phyloP scores from a whole-genome alignment of 345 rosid species.

The Gossypium bickii region DNA sequence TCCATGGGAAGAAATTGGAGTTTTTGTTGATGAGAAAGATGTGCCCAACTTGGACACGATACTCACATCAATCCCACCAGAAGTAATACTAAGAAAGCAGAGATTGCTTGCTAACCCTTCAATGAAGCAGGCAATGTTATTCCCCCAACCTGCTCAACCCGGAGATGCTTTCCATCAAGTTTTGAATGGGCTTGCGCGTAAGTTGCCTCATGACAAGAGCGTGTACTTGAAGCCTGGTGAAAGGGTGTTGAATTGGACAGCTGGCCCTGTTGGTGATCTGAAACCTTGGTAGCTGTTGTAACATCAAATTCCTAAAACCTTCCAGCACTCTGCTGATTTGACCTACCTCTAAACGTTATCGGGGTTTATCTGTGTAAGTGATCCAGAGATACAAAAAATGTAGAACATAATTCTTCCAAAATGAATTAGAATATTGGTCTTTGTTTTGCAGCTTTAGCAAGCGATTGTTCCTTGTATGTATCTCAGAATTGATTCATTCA shows the following conservation, averaged over 20 bases:
- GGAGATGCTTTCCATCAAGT: conserved; percentile 98
- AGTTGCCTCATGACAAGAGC: conserved; percentile 64
- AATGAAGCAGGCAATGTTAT: conserved; percentile 94
- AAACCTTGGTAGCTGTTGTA: conserved; percentile 74
- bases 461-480: neutral
- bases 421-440: neutral
- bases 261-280: conserved; percentile 85
- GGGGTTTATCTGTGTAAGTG: neutral
- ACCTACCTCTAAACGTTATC: neutral
- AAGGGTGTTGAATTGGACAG: conserved; percentile 85
- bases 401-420: conserved; percentile 18
- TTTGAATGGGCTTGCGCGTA: conserved; percentile 90
- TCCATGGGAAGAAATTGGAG: conserved; percentile 98
- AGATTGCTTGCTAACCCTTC: conserved; percentile 96
- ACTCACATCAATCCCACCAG: conserved; percentile 84
- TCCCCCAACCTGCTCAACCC: conserved; percentile 90
- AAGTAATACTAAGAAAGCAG: conserved; percentile 83
- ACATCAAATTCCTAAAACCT: conserved; percentile 7
- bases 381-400: conserved; percentile 10
- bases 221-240: conserved; percentile 57
- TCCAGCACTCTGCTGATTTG: neutral
- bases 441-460: neutral
- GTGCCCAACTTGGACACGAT: conserved; percentile 87
- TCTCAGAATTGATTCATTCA: neutral
- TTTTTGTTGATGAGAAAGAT: conserved; percentile 87